phyloP scores from a whole-genome alignment of 2,329 filamentous ascomycete species.

The Setomelanomma holmii region DNA sequence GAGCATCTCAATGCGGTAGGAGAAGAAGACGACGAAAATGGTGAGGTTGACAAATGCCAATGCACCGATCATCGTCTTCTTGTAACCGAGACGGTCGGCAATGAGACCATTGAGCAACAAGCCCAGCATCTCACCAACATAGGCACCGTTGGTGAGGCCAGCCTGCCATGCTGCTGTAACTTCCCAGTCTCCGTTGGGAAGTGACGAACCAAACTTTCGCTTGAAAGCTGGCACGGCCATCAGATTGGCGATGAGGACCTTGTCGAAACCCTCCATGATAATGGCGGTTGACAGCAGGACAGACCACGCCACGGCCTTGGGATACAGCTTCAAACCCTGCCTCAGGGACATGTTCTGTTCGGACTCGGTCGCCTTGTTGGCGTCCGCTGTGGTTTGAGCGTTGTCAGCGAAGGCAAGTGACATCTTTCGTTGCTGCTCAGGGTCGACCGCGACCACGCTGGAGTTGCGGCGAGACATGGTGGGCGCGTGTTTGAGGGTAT shows the following conservation, averaged over 20 bases:
- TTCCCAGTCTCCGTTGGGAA: slow-evolving; percentile 48
- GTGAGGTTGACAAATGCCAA: slow-evolving; percentile 36
- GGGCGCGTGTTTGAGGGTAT: slow-evolving; percentile 9
- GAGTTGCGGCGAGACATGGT: slow-evolving; percentile 43
- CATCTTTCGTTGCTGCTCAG: slow-evolving; percentile 38
- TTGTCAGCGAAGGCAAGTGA: slow-evolving; percentile 38
- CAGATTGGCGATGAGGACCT: slow-evolving; percentile 81
- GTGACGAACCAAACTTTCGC: slow-evolving; percentile 48
- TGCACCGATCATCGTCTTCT: slow-evolving; percentile 47
- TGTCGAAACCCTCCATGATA: slow-evolving; percentile 89
- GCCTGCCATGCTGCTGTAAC: slow-evolving; percentile 56
- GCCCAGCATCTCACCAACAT: slow-evolving; percentile 54
- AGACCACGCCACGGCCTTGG: slow-evolving; percentile 85
- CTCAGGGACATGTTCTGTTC: slow-evolving; percentile 62
- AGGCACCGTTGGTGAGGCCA: slow-evolving; percentile 55
- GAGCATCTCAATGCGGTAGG: slow-evolving; percentile 60
- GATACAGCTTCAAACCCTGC: slow-evolving; percentile 81
- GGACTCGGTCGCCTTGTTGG: slow-evolving; percentile 50
- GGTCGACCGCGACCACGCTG: slow-evolving; percentile 41
- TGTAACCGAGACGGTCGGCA: slow-evolving; percentile 53
- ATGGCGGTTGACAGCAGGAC: slow-evolving; percentile 86
- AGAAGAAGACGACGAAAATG: slow-evolving; percentile 49
- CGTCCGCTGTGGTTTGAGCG: slow-evolving; percentile 35
- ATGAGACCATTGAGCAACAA: slow-evolving; percentile 55
- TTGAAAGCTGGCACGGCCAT: slow-evolving; percentile 61